Conservation (phyloP, 148 eudicot species). For the Vaccinium macrocarpon region DNA sequence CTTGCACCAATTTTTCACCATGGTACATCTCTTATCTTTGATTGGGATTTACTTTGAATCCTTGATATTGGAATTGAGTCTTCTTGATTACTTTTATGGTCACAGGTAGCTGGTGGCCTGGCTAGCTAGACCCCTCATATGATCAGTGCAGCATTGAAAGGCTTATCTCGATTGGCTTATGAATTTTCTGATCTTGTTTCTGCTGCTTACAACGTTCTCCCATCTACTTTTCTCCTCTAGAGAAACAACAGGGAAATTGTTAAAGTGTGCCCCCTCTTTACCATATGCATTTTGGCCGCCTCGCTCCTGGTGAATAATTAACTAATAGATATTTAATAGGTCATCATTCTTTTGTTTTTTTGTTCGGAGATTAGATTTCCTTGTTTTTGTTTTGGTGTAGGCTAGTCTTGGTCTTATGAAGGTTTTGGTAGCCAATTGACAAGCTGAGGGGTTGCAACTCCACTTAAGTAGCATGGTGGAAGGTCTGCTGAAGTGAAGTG, state of each 20-base stretch:
- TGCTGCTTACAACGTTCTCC: constrained; percentile 69
- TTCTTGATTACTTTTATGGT: constrained; percentile 10
- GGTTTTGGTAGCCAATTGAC: constrained; percentile 92
- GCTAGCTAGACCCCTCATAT: constrained; percentile 89
- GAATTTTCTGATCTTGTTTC: constrained; percentile 89
- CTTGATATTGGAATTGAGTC: neutral
- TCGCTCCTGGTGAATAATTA: neutral
- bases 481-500: constrained; percentile 68
- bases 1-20: constrained; percentile 65
- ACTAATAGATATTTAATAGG: neutral
- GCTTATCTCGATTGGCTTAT: constrained; percentile 95
- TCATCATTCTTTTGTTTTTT: neutral
- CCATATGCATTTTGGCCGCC: neutral
- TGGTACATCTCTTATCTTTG: constrained; percentile 44
- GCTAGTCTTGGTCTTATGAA: constrained; percentile 89
- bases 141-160: constrained; percentile 95
- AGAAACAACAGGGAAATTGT: constrained; percentile 81
- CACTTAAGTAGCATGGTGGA: constrained; percentile 73
- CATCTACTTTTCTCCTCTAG: constrained; percentile 75
- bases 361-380: constrained; percentile 2
- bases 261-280: constrained; percentile 42
- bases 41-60: neutral
- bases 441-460: constrained; percentile 59
- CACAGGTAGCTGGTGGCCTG: constrained; percentile 82
- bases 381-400: constrained; percentile 36